These are phyloP conservation scores for Melampsora americana DNA, from an alignment of 1,284 basidiomycete genomes.

Conservation along the genomic window DNA sequence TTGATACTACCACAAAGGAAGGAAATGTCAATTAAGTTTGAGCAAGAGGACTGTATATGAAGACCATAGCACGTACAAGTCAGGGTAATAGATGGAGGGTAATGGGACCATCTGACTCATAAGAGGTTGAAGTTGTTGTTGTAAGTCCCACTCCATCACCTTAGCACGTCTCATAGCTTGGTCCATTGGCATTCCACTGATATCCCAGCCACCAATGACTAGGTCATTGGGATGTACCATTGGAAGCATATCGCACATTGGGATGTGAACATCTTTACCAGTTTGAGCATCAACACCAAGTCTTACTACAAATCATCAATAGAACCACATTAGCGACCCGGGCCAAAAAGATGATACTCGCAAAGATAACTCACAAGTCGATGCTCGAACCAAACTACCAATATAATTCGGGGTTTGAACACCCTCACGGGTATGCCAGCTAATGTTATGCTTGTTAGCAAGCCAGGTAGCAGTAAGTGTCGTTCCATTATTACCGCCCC, in stretches of 20 bases:
- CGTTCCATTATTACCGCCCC: constrained; percentile 96
- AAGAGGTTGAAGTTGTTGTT: constrained; percentile 84
- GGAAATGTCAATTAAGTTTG: constrained; percentile 62
- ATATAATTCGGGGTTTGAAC: constrained; percentile 95
- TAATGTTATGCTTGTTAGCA: constrained; percentile 91
- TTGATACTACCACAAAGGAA: constrained; percentile 63
- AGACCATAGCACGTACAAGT: constrained; percentile 47
- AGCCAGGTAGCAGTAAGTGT: constrained; percentile 92
- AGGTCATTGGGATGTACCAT: constrained; percentile 99
- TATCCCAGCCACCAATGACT: constrained; percentile 94
- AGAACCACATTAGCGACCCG: constrained; percentile 74
- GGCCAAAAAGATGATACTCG: background rate
- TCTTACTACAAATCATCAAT: constrained; percentile 67
- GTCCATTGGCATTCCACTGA: constrained; percentile 78
- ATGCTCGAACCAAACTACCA: constrained; percentile 52
- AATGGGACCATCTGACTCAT: constrained; percentile 81
- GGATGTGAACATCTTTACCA: constrained; percentile 88
- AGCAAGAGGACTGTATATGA: background rate
- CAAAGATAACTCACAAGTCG: constrained; percentile 15
- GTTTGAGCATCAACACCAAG: constrained; percentile 78
- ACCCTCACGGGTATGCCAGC: constrained; percentile 91
- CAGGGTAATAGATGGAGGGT: constrained; percentile 76
- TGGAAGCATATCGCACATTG: constrained; percentile 86
- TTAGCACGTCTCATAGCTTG: constrained; percentile 88
- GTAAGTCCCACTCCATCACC: constrained; percentile 94